Evolutionary conservation across 2,329 filamentous ascomycete species (phyloP), one percentile per base, ranked within the genome.

Genomic region (Paramyrothecium sp.): DNA sequence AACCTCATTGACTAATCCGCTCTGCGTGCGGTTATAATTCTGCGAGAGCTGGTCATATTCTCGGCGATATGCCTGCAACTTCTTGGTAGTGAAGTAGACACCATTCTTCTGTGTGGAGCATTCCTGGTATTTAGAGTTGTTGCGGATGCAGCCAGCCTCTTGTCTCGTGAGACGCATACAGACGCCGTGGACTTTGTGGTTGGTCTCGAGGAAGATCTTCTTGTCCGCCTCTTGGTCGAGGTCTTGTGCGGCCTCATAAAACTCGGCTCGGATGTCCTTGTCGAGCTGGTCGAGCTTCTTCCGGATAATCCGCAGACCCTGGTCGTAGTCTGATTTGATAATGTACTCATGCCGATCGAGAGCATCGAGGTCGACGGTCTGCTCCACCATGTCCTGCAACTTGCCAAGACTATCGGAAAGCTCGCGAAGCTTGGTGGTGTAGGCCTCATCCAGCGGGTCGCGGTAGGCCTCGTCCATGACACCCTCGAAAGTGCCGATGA

Each of bases 21-120:
- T 89, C 75, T 99, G 96, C 0, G 93, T 98, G 55, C 92, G 88
- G 75, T 96, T 96, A 78, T 99, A 99, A 69, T 92, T 97, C 60
- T 92, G 89, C 0, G 92, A 96, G 1, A 97, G 82, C 73, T 98
- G 93, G 69, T 99, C 94, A 64, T 96, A 92, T 67, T 99, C 94
- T 54, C 94, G 86, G 33, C 95, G 89, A 66, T 93, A 85, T 23
- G 87, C 83, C 68, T 92, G 89, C 65, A 99, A 81, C 33, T 83
- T 87, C 55, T 86, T 87, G 3, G 95, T 99, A 1, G 95, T 98
- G 74, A 99, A 99, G 77, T 95, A 99, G 56, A 98, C 95, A 48
- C 95, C 95, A 71, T 97, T 99, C 82, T 99, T 99, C 75, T 98
- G 95, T 0, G 96, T 99, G 0, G 93, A 96, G 72, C 92, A 96